Evolutionary conservation across 2,329 filamentous ascomycete species (phyloP).

Genomic region (Cercospora janseana): DNA sequence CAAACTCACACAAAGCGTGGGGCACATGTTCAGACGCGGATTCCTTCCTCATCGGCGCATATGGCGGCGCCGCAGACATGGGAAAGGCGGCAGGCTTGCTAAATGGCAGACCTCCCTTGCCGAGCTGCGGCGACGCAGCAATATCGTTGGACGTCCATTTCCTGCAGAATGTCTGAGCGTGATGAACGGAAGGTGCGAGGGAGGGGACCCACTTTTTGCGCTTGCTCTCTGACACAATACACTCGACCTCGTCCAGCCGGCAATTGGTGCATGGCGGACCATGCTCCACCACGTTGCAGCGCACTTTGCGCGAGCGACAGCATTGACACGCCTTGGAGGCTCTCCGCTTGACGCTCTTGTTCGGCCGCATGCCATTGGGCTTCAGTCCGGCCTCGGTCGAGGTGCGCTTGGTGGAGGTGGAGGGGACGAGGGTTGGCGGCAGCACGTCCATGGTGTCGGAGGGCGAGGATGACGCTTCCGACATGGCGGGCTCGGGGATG

Average conservation of each 20-base stretch:
- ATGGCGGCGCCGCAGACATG: slow-evolving; percentile 37
- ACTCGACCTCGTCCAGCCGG: slow-evolving; percentile 74
- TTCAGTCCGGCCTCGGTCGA: slow-evolving; percentile 56
- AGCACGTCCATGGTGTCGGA: slow-evolving; percentile 29
- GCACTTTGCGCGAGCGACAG: slow-evolving; percentile 84
- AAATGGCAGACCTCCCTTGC: slow-evolving; percentile 24
- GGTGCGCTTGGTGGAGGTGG: slow-evolving; percentile 52
- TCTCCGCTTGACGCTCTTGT: slow-evolving; percentile 70
- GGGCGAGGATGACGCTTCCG: slow-evolving; percentile 35
- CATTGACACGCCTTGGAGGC: slow-evolving; percentile 90
- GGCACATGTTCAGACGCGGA: slow-evolving; percentile 53
- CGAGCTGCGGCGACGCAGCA: slow-evolving; percentile 24
- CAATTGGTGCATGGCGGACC: slow-evolving; percentile 86
- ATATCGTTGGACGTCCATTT: slow-evolving; percentile 38
- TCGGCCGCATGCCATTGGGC: slow-evolving; percentile 45
- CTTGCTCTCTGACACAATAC: slow-evolving; percentile 68
- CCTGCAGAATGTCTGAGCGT: slow-evolving; percentile 24
- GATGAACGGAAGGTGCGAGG: background rate
- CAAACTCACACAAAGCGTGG: slow-evolving; percentile 61
- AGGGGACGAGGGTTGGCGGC: slow-evolving; percentile 15
- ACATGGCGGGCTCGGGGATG: slow-evolving; percentile 26
- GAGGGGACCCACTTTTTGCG: slow-evolving; percentile 71
- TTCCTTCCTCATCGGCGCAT: slow-evolving; percentile 31
- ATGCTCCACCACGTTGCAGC: slow-evolving; percentile 88
- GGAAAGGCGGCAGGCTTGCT: slow-evolving; percentile 29